These are phyloP conservation scores for Mucor lusitanicus DNA, from an alignment of 371 early-diverging fungal genomes.

Conservation along the genomic window DNA sequence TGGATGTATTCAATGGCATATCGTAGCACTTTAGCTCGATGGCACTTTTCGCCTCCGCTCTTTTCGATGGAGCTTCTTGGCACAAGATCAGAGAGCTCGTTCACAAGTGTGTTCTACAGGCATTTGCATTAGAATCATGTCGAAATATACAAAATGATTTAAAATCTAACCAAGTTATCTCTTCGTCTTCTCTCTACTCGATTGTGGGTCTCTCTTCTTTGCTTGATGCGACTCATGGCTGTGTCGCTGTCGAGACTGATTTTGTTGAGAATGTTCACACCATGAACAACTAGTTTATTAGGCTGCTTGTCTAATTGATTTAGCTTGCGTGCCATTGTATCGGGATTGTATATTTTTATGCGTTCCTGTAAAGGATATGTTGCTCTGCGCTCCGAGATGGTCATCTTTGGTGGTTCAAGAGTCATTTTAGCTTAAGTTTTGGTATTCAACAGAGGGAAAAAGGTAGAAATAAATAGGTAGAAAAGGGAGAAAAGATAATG, in stretches of 20 bases:
- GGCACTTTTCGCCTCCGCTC: constrained; percentile 25
- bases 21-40: constrained; percentile 25
- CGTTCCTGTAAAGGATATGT: constrained; percentile 30
- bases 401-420: constrained; percentile 12
- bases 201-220: constrained; percentile 28
- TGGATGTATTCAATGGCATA: constrained; percentile 32
- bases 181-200: constrained; percentile 28
- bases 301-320: constrained; percentile 17
- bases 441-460: neutral
- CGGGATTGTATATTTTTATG: constrained; percentile 26
- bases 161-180: constrained; percentile 19
- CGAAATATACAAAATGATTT: neutral
- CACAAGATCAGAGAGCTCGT: constrained; percentile 20
- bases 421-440: neutral
- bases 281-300: constrained; percentile 26
- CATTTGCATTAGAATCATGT: neutral
- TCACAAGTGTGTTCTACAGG: constrained; percentile 24
- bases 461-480: neutral
- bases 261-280: constrained; percentile 26
- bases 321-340: constrained; percentile 27
- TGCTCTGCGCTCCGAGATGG: constrained; percentile 27
- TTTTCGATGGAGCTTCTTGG: constrained; percentile 19
- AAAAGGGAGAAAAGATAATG: neutral
- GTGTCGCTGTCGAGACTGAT: constrained; percentile 25
- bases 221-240: constrained; percentile 27